Conservation (phyloP, 2,329 filamentous ascomycete species). For the Tolypocladium paradoxum region DNA sequence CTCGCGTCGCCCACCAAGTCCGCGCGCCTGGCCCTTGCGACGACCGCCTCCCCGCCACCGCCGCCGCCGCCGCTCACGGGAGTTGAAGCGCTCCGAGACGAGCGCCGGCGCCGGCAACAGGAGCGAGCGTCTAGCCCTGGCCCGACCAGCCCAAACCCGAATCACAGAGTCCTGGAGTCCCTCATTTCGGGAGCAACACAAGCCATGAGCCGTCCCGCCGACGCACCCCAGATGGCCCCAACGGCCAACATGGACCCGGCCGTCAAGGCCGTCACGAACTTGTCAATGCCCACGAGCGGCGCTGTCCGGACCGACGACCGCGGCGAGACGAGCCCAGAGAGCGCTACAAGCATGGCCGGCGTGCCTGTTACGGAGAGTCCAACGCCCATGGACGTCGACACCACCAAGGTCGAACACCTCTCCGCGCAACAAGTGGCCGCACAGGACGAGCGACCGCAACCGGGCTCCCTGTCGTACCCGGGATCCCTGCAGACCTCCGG, state of each 20-base stretch:
- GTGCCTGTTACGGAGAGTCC: slow-evolving; percentile 38
- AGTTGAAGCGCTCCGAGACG: slow-evolving; percentile 43
- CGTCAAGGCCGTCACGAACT: slow-evolving; percentile 23
- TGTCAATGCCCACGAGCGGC: slow-evolving; percentile 20
- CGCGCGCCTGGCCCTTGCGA: slow-evolving; percentile 35
- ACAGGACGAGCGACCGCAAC: slow-evolving; percentile 40
- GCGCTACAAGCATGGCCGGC: slow-evolving; percentile 29
- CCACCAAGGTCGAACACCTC: slow-evolving; percentile 26
- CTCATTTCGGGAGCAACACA: slow-evolving; percentile 42
- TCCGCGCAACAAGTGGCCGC: slow-evolving; percentile 28
- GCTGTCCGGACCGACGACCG: slow-evolving; percentile 24
- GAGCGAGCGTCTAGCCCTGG: slow-evolving; percentile 24
- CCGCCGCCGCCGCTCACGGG: slow-evolving; percentile 39
- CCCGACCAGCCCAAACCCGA: slow-evolving; percentile 40
- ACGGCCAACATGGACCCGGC: slow-evolving; percentile 33
- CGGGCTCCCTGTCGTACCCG: slow-evolving; percentile 44
- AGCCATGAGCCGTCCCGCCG: slow-evolving; percentile 44
- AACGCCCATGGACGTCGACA: slow-evolving; percentile 43
- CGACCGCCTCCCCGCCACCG: slow-evolving; percentile 31
- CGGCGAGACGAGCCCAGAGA: slow-evolving; percentile 33
- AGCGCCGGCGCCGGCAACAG: slow-evolving; percentile 34
- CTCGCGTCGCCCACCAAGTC: slow-evolving; percentile 43
- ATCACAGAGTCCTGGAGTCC: slow-evolving; percentile 40
- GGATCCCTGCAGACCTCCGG: slow-evolving; percentile 34
- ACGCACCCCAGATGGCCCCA: slow-evolving; percentile 34